Conservation (phyloP, 2,329 filamentous ascomycete species). For the Mycosphaerella arachidis region DNA sequence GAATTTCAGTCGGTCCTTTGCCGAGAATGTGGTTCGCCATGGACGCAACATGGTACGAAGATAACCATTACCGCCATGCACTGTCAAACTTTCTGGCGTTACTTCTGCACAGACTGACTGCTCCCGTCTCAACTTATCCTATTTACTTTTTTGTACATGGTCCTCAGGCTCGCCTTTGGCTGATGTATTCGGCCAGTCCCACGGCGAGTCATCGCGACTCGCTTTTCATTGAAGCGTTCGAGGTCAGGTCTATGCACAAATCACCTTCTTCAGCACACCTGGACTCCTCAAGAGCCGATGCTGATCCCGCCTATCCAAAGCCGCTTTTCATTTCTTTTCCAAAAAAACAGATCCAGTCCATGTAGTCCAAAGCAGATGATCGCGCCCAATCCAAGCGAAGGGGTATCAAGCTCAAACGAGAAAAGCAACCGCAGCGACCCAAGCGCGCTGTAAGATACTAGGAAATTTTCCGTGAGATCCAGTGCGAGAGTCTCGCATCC, state of each 20-base stretch:
- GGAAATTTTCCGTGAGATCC: background rate
- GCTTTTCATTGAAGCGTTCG: background rate
- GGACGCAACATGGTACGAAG: no score
- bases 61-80: no score
- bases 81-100: background rate
- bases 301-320: background rate
- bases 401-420: conserved; percentile 3
- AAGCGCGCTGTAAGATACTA: background rate
- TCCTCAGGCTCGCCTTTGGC: no score
- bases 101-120: background rate
- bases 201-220: background rate
- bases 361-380: background rate
- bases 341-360: background rate
- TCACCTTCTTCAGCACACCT: background rate
- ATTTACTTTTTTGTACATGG: background rate
- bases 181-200: no score
- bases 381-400: background rate
- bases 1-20: no score
- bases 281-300: background rate
- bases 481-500: background rate
- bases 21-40: no score
- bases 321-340: background rate
- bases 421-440: background rate
- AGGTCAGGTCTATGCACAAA: background rate
- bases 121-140: conserved; percentile 23